Evolutionary conservation across 2,329 filamentous ascomycete species (phyloP).

Genomic region (Fusarium penzigii): DNA sequence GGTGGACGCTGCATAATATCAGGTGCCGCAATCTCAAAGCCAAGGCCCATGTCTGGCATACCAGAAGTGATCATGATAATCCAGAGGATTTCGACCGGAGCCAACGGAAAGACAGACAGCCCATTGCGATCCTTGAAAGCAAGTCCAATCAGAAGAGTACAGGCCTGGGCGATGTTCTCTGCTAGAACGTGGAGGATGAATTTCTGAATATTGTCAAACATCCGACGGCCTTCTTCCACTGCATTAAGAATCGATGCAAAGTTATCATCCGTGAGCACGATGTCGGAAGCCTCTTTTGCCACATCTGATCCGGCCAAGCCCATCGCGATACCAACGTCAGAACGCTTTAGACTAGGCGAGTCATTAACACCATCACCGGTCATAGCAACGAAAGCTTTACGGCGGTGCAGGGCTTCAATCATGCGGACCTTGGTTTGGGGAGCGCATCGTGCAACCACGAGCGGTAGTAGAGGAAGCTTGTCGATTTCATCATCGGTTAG

Average conservation of each 20-base stretch:
- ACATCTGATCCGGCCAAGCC: slow-evolving; percentile 37
- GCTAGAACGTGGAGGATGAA: slow-evolving; percentile 68
- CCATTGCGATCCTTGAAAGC: slow-evolving; percentile 64
- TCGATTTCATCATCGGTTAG: slow-evolving; percentile 66
- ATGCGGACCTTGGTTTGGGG: slow-evolving; percentile 36
- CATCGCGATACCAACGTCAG: slow-evolving; percentile 56
- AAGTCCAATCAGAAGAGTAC: slow-evolving; percentile 67
- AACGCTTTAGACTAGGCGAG: slow-evolving; percentile 64
- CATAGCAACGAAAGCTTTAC: neutral
- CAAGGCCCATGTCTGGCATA: slow-evolving; percentile 72
- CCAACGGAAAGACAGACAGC: slow-evolving; percentile 70
- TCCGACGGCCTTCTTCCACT: slow-evolving; percentile 67
- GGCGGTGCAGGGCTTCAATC: neutral
- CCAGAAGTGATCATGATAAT: slow-evolving; percentile 76
- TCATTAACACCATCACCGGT: slow-evolving; percentile 49
- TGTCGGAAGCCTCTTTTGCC: neutral
- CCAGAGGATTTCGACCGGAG: slow-evolving; percentile 72
- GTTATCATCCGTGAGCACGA: slow-evolving; percentile 45
- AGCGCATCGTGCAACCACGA: slow-evolving; percentile 70
- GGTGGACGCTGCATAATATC: slow-evolving; percentile 69
- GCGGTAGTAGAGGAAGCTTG: slow-evolving; percentile 61
- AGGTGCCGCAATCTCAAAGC: slow-evolving; percentile 66
- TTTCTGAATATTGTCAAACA: slow-evolving; percentile 74
- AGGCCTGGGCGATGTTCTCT: slow-evolving; percentile 69
- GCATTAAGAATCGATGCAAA: slow-evolving; percentile 62